phyloP scores from a whole-genome alignment of 148 eudicot genomes.

The Mesembryanthemum crystallinum region DNA sequence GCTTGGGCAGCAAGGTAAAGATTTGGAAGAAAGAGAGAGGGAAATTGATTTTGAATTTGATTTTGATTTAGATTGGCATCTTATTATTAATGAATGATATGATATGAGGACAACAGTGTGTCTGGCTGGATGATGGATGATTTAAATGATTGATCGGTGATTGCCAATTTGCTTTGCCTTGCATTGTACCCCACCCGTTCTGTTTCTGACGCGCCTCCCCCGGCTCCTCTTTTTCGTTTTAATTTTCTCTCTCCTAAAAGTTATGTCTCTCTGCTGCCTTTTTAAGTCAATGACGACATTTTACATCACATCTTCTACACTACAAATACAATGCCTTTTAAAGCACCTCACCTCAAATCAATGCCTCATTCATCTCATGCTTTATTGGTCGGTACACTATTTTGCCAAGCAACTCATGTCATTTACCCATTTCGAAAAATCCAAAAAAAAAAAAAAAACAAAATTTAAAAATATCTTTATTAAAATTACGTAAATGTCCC shows the following conservation, averaged over 20 bases:
- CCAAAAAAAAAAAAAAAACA: too few species aligned
- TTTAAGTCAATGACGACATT: constrained; percentile 13
- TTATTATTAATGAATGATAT: background rate
- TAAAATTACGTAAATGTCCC: too few species aligned
- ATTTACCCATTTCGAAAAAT: too few species aligned
- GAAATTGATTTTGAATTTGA: too few species aligned
- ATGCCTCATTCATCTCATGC: background rate
- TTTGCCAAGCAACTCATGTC: background rate
- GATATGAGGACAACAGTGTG: constrained; percentile 2
- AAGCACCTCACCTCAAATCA: background rate
- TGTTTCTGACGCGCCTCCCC: constrained; percentile 11
- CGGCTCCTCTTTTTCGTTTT: too few species aligned
- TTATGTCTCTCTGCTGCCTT: background rate
- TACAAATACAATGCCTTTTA: too few species aligned
- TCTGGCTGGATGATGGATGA: constrained; percentile 3
- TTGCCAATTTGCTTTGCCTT: background rate
- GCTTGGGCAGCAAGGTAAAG: constrained; percentile 23
- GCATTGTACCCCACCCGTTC: too few species aligned
- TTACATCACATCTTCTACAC: background rate
- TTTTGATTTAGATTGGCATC: constrained; percentile 11
- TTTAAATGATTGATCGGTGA: background rate
- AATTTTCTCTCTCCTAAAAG: background rate
- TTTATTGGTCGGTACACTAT: background rate
- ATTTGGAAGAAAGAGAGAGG: too few species aligned
- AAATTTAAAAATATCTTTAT: too few species aligned